phyloP scores from a whole-genome alignment of 2,329 filamentous ascomycete genomes.

The Fusarium tupiense region DNA sequence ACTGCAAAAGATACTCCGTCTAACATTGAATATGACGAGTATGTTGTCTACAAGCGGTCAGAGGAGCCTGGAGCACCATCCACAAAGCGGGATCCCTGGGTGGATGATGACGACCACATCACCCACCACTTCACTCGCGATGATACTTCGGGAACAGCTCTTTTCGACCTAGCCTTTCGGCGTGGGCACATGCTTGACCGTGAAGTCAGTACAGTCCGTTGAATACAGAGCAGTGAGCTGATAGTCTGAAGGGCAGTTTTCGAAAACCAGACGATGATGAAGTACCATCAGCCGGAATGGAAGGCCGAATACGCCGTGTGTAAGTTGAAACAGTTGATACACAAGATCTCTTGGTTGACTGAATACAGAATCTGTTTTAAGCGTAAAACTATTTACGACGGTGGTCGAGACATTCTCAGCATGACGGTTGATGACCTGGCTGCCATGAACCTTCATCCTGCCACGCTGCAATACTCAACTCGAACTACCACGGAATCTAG shows the following conservation, averaged over 20 bases:
- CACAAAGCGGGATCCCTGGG: slow-evolving; percentile 2
- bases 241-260: slow-evolving; percentile 39
- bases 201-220: slow-evolving; percentile 31
- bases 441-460: slow-evolving; percentile 51
- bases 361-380: slow-evolving; percentile 49
- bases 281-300: slow-evolving; percentile 39
- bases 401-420: slow-evolving; percentile 49
- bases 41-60: slow-evolving; percentile 48
- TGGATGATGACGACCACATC: slow-evolving; percentile 41
- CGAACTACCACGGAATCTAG: slow-evolving; percentile 52
- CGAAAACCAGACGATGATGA: slow-evolving; percentile 35
- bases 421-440: slow-evolving; percentile 49
- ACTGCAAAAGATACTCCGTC: slow-evolving; percentile 43
- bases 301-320: slow-evolving; percentile 51
- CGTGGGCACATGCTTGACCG: slow-evolving; percentile 45
- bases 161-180: slow-evolving; percentile 49
- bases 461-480: slow-evolving; percentile 52
- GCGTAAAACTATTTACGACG: slow-evolving; percentile 45
- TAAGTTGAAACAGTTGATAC: slow-evolving; percentile 29
- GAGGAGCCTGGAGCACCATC: slow-evolving; percentile 17
- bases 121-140: slow-evolving; percentile 48
- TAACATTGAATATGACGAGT: slow-evolving; percentile 52
- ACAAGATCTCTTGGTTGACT: background rate
- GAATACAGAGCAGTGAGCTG: background rate
- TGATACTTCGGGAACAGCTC: slow-evolving; percentile 44